A percentile compares a stretch with the other conserved stretches of the same genome.
phyloP scores from a whole-genome alignment of 257 asterid genomes.

The Jaltomata sinuosa region DNA sequence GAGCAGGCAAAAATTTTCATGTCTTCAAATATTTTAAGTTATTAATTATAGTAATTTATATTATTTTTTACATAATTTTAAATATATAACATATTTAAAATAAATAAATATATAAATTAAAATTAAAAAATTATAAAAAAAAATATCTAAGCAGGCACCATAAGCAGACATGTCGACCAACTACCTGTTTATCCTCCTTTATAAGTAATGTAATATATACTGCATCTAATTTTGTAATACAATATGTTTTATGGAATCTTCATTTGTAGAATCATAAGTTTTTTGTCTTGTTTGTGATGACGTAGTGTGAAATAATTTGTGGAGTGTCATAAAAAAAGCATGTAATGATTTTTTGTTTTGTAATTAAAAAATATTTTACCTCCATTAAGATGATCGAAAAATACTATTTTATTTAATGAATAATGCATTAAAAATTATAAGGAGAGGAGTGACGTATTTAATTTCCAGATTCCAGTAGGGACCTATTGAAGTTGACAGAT shows the following conservation, averaged over 20 bases:
- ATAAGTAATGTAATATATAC: too few species aligned
- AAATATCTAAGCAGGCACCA: too few species aligned
- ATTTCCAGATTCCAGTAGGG: not conserved
- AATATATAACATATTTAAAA: too few species aligned
- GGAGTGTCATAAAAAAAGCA: not conserved
- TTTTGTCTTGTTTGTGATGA: not conserved
- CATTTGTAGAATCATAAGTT: not conserved
- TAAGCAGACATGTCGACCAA: too few species aligned
- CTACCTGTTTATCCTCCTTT: too few species aligned
- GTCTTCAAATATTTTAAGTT: too few species aligned
- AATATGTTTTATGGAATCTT: not conserved
- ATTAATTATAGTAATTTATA: too few species aligned
- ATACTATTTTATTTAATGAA: not conserved
- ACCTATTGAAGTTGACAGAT: not conserved
- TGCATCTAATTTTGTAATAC: not conserved
- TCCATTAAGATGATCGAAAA: not conserved
- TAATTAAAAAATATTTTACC: not conserved
- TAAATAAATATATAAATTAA: too few species aligned
- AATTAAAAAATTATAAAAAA: too few species aligned
- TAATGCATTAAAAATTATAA: not conserved
- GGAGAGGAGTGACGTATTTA: not conserved
- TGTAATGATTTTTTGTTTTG: not conserved
- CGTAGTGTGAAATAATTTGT: not conserved
- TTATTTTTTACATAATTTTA: too few species aligned
- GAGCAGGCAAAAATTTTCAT: too few species aligned